Base-by-base conservation (phyloP, 2,329 filamentous ascomycete genomes). In the Talaromyces sp. region DNA sequence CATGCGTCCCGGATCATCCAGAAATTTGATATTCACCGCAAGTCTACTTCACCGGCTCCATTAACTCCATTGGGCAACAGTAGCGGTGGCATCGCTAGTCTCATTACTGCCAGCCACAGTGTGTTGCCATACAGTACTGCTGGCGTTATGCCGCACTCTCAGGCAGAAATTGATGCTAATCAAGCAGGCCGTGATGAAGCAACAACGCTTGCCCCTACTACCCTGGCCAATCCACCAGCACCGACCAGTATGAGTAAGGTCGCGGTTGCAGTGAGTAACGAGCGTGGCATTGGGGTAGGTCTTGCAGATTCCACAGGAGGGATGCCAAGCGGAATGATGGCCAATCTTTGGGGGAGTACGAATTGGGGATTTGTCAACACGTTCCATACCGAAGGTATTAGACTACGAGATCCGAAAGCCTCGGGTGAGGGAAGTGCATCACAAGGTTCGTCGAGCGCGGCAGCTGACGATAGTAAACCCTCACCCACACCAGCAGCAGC, bases 331-430 rank as follows among this genome's bases (percentile, higher is more conserved):
- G 92, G 92, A 14, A 88, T 97, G 67, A 87, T 97, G 82, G 93
- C 93, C 37, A 98, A 98, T 74, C 86, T 96, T 64, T 98, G 94
- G 94, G 94, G 94, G 59, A 96, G 89, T 72, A 90, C 88, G 64
- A 89, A 93, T 56, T 97, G 93, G 91, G 87, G 87, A 14, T 86
- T 86, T 68, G 79, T 90, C 66, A 89, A 90, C 69, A 83, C 84
- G 39, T 75, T 90, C 41, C 85, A 85, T 69, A 79, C 81, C 22
- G 84, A 86, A 54, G 83, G 85, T n/a, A 70, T 81, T 33, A 78
- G 77, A 56, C 60, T 73, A 69, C 69, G 70, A 62, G 73, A 77
- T 35, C 24, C 64, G 16, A 73, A 68, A 60, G 68, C 65, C 14
- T 56, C 68, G 22, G 69, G 68, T 13, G 69, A 74, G 33, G 69